Percentiles rank a stretch among this genome's conserved stretches.
Conservation (phyloP, 2,329 filamentous ascomycete species). For the Diplodia corticola region DNA sequence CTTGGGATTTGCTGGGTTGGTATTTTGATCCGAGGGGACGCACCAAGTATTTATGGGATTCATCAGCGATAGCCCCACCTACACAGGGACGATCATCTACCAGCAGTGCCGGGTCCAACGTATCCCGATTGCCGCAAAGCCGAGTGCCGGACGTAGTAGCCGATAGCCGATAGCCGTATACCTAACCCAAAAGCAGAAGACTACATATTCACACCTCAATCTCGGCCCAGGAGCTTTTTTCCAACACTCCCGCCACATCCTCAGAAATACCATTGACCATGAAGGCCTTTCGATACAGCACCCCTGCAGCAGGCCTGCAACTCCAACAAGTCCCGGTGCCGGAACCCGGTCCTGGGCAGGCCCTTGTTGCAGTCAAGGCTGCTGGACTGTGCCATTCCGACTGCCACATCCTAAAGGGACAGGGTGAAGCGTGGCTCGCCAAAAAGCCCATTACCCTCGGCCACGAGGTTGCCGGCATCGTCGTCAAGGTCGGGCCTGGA, state of each 20-base stretch:
- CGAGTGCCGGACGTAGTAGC: too few relatives aligned
- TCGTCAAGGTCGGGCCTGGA: conserved; percentile 3
- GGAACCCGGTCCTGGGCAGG: not conserved
- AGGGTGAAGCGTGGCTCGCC: not conserved
- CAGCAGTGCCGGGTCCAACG: too few relatives aligned
- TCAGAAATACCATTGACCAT: not conserved
- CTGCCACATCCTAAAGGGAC: not conserved
- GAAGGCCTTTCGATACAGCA: not conserved
- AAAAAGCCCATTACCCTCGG: conserved; percentile 16
- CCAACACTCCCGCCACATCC: too few relatives aligned
- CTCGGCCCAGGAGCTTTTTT: too few relatives aligned
- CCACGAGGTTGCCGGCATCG: conserved; percentile 19
- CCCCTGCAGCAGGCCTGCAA: not conserved
- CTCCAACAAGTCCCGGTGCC: conserved; percentile 17
- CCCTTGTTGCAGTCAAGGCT: conserved; percentile 4
- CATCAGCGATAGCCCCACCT: too few relatives aligned
- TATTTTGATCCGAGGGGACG: too few relatives aligned
- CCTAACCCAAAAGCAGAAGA: too few relatives aligned
- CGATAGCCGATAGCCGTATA: too few relatives aligned
- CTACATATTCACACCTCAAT: too few relatives aligned
- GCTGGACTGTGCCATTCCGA: conserved; percentile 22
- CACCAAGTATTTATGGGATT: too few relatives aligned
- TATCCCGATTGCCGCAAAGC: too few relatives aligned
- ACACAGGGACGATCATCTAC: too few relatives aligned
- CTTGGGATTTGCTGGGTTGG: not conserved